These are phyloP conservation scores for Endoconidiophora laricicola DNA, from an alignment of 2,329 filamentous ascomycete species.

Conservation along the genomic window DNA sequence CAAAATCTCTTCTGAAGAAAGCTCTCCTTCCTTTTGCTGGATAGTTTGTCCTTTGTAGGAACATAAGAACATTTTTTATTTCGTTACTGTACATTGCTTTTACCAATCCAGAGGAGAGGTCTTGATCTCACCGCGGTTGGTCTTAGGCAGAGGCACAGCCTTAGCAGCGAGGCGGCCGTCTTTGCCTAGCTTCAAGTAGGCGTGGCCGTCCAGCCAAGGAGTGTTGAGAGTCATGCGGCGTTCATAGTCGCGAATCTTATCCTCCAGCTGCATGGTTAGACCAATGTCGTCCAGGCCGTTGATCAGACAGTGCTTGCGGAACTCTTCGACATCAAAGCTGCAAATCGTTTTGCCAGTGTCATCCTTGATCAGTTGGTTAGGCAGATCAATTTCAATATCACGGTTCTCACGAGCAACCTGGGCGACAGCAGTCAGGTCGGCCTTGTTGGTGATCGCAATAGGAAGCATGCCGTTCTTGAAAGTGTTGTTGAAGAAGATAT, in stretches of 20 bases:
- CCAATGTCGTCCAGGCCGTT: constrained; percentile 95
- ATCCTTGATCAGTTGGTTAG: constrained; percentile 67
- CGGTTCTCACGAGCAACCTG: constrained; percentile 61
- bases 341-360: constrained; percentile 57
- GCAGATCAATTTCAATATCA: constrained; percentile 80
- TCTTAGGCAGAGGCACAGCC: constrained; percentile 61
- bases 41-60: too few relatives aligned
- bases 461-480: constrained; percentile 99
- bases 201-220: constrained; percentile 80
- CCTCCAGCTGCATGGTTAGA: constrained; percentile 78
- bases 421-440: constrained; percentile 51
- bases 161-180: constrained; percentile 40
- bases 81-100: constrained; percentile 11
- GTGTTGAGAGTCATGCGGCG: constrained; percentile 56
- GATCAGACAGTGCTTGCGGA: constrained; percentile 83
- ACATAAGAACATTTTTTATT: too few relatives aligned
- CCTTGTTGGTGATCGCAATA: constrained; percentile 53
- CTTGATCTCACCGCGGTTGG: constrained; percentile 71
- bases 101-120: constrained; percentile 84
- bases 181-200: constrained; percentile 51
- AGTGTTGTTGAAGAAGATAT: constrained; percentile 98
- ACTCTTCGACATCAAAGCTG: constrained; percentile 76
- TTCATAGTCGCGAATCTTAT: constrained; percentile 78
- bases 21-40: too few relatives aligned
- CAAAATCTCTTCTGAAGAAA: too few relatives aligned